phyloP scores from a whole-genome alignment of 305 asterid genomes.

The Fraxinus dipetala region DNA sequence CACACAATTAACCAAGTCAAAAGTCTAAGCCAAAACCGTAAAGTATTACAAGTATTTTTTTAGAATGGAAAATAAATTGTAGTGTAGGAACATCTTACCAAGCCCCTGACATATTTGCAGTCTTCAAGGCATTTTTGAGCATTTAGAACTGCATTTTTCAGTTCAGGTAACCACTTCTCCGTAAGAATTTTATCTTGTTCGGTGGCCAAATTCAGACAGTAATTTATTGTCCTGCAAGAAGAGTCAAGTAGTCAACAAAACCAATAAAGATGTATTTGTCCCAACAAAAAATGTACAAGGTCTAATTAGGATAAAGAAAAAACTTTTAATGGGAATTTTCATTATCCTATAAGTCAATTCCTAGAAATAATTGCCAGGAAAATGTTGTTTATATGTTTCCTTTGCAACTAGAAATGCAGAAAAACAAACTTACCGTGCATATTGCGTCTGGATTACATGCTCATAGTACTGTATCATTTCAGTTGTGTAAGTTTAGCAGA shows the following conservation, averaged over 20 bases:
- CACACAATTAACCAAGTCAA: neutral
- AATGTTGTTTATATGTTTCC: neutral
- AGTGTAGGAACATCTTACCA: constrained; percentile 52
- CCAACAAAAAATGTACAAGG: neutral
- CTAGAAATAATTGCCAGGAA: neutral
- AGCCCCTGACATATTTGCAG: constrained; percentile 81
- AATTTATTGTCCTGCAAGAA: constrained; percentile 72
- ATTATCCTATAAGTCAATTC: neutral
- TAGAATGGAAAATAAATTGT: neutral
- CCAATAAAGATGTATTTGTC: neutral
- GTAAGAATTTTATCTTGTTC: constrained; percentile 78
- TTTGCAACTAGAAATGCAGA: neutral
- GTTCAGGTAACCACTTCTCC: constrained; percentile 83
- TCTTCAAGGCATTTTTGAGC: constrained; percentile 86
- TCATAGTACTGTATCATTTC: too few relatives aligned
- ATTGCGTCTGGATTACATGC: too few relatives aligned
- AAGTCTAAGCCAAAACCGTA: neutral
- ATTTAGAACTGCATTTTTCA: constrained; percentile 57
- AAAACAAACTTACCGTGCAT: neutral
- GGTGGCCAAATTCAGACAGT: constrained; percentile 72
- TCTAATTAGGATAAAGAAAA: neutral
- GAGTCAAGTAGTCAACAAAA: constrained; percentile 19
- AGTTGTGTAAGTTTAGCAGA: too few relatives aligned
- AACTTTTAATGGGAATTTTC: neutral
- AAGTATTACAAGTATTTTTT: neutral